Evolutionary conservation across 2,329 filamentous ascomycete genomes (phyloP), one percentile per base, ranked within the genome.

Genomic region (Penicillium sp.): DNA sequence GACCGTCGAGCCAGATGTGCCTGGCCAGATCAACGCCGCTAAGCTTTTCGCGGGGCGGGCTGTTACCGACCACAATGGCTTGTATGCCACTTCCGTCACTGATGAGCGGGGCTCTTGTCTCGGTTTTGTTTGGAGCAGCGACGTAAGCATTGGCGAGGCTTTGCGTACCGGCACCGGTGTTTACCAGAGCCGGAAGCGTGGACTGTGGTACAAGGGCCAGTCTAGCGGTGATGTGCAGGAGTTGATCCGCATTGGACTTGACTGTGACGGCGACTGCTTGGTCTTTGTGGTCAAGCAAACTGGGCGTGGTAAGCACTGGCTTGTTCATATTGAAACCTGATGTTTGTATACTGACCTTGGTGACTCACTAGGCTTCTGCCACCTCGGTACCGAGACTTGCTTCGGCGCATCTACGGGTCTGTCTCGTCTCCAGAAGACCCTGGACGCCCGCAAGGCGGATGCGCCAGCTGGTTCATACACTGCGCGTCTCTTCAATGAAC

Each of bases 181-280:
- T 31, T 99, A 99, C 69, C 90, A 96, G 72, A 97, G 92, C 75
- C 81, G 93, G 44, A 97, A 96, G 77, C 82, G 93, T 37, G 93
- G 93, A 0, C 73, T 99, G 25, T 99, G 93, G 93, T 87, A 95
- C 72, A 99, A 99, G 75, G 93, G 93, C 5, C 88, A 91, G 44
- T 93, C 87, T 8, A 97, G 92, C 46, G 93, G 93, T 12, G 91
- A 97, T 68, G 89, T 88, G 11, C 93, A 99, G 70, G 85, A 96
- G 69, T 78, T 99, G 42, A 77, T 97, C 18, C 84, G 84, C 49
- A 80, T 99, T 57, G 86, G 87, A 1, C 77, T 95, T 46, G 93
- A 99, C 71, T 99, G 93, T 70, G 93, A 99, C 70, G 86, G 86
- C 56, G 93, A 99, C 70, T 95, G 91, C 50, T 73, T 99, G 61